Evolutionary conservation across 2,329 filamentous ascomycete species (phyloP).

Genomic region (Orbilia oligospora): DNA sequence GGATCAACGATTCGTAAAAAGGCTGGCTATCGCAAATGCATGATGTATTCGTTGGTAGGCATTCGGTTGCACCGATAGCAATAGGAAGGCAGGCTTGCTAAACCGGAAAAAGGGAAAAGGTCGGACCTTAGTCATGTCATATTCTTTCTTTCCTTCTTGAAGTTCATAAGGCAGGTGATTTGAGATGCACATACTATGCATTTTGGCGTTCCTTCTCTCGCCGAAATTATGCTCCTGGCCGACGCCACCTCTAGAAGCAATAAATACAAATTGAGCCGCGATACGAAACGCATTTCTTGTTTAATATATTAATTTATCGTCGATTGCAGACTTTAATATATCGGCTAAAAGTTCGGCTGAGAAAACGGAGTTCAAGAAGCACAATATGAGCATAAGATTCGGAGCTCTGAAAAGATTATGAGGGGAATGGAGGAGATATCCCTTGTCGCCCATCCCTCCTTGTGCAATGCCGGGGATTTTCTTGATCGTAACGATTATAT

Average conservation of each 20-base stretch:
- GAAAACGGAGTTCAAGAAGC: constrained; percentile 33
- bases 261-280: constrained; percentile 22
- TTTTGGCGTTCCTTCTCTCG: constrained; percentile 38
- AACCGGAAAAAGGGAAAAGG: constrained; percentile 25
- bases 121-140: constrained; percentile 17
- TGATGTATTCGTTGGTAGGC: constrained; percentile 18
- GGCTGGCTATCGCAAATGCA: constrained; percentile 51
- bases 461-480: constrained; percentile 52
- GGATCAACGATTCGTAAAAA: constrained; percentile 43
- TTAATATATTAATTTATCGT: constrained; percentile 11
- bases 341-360: constrained; percentile 36
- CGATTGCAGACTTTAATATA: constrained; percentile 1
- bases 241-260: constrained; percentile 15
- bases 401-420: constrained; percentile 43
- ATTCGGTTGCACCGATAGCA: constrained; percentile 38
- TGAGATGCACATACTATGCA: constrained; percentile 49
- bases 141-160: constrained; percentile 18
- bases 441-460: constrained; percentile 54
- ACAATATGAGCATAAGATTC: constrained; percentile 39
- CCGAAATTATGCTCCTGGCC: constrained; percentile 24
- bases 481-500: constrained; percentile 57
- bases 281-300: constrained; percentile 46
- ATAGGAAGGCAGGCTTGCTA: constrained; percentile 40
- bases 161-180: constrained; percentile 30
- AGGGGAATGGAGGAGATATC: constrained; percentile 45